Conservation (phyloP, 2,329 filamentous ascomycete species). For the Xylariaceae sp. region DNA sequence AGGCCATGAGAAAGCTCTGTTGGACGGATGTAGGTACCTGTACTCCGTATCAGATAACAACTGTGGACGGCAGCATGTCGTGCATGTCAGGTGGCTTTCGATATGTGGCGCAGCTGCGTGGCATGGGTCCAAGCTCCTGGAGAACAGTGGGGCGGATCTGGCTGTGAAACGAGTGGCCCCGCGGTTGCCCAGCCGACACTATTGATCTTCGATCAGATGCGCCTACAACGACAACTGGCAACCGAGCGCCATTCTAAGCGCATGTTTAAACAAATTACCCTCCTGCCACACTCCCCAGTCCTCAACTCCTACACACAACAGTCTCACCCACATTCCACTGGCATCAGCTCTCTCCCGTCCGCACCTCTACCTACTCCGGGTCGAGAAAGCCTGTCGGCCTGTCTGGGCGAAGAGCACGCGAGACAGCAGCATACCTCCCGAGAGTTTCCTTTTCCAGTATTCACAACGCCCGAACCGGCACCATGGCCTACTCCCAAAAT, state of each 20-base stretch:
- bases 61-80: too few relatives aligned
- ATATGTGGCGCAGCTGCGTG: too few relatives aligned
- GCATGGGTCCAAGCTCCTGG: too few relatives aligned
- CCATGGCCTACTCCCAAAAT: constrained; percentile 46
- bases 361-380: constrained; percentile 7
- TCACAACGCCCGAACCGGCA: constrained; percentile 7
- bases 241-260: not conserved
- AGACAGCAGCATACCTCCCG: not conserved
- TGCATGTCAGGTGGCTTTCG: too few relatives aligned
- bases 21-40: too few relatives aligned
- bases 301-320: constrained; percentile 6
- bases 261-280: not conserved
- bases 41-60: too few relatives aligned
- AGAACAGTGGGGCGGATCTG: too few relatives aligned
- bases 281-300: constrained; percentile 1
- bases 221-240: too few relatives aligned
- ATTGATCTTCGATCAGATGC: constrained; percentile 19
- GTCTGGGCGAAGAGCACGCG: too few relatives aligned
- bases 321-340: constrained; percentile 23
- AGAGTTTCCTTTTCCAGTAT: constrained; percentile 2
- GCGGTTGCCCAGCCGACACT: constrained; percentile 23
- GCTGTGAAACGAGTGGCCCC: too few relatives aligned
- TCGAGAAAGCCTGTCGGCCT: constrained; percentile 9
- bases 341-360: constrained; percentile 2
- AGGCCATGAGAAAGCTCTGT: too few relatives aligned